These are phyloP conservation scores for Phytophthora tubulina DNA, from an alignment of 352 stramenopile genomes.

Conservation along the genomic window DNA sequence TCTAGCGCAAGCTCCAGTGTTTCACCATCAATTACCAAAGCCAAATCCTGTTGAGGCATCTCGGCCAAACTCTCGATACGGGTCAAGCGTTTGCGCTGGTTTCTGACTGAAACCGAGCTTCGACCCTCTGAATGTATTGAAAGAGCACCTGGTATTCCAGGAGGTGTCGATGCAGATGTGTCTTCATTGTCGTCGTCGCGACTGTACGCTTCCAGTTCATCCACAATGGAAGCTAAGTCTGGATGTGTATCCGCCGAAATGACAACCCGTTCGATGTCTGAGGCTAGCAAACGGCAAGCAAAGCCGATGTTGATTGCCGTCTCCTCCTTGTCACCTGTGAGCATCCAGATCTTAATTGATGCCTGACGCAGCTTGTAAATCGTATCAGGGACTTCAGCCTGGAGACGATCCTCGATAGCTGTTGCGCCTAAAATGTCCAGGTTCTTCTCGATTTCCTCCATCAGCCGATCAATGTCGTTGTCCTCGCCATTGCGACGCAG, in stretches of 20 bases:
- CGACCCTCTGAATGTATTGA: constrained; percentile 22
- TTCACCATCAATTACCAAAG: constrained; percentile 85
- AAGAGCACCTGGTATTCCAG: constrained; percentile 2
- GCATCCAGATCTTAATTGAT: constrained; percentile 96
- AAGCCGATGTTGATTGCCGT: constrained; percentile 98
- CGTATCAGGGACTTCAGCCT: constrained; percentile 92
- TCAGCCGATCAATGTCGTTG: constrained; percentile 85
- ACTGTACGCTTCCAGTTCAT: constrained; percentile 66
- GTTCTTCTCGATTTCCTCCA: constrained; percentile 90
- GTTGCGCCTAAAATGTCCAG: constrained; percentile 92
- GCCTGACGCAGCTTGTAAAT: constrained; percentile 93
- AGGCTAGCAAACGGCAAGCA: constrained; percentile 89
- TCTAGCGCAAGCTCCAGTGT: constrained; percentile 82
- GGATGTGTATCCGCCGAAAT: constrained; percentile 84
- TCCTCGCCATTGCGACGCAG: constrained; percentile 70
- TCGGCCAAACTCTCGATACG: constrained; percentile 76
- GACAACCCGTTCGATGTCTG: constrained; percentile 92
- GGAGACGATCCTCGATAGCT: constrained; percentile 95
- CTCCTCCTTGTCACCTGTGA: constrained; percentile 96
- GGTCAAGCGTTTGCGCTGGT: constrained; percentile 51
- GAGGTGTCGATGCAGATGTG: constrained; percentile 30
- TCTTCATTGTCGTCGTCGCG: constrained; percentile 41
- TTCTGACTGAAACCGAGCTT: constrained; percentile 20
- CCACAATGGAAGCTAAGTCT: constrained; percentile 68
- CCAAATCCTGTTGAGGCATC: constrained; percentile 56